Base-by-base conservation (phyloP, 495 filamentous ascomycete species). In the Haplographium delicatum region DNA sequence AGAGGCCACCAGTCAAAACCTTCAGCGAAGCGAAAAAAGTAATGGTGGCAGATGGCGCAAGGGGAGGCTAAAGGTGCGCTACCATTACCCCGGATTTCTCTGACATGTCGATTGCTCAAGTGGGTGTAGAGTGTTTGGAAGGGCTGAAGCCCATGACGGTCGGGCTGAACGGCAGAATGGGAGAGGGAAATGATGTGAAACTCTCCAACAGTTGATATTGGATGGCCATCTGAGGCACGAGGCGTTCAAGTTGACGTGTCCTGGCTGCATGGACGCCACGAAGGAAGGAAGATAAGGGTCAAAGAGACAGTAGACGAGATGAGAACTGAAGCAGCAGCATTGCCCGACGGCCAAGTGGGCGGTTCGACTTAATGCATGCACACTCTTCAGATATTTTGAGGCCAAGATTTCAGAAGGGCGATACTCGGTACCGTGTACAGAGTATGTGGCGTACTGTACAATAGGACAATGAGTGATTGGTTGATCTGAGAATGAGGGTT, bases 81-180 rank as follows among this genome's bases (percentile, higher is more conserved):
- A 42, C 43, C 42, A 18, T 39, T 57, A 57, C 54, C 54, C 54
- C 54, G 54, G 54, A 57, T 57, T 56, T 53, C 45, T 47, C 24
- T 57, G 54, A 57, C 54, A 57, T 22, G 37, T 47, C 22, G 31
- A 55, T 51, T 51, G 54, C 54, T 47, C 37, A 40, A 42, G 38
- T 23, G 16, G 28, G 41, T 25, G 30, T 42, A 28, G 26, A 19
- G 15, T 24, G 10, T 35, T 20, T 19, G 8, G 15, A 16, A 10
- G 40, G 4, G 15, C 10, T 43, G 40, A 6, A 23, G 40, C 10
- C 4, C 16, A 43, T 43, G 40, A 43, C 23, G 40, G n/a, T n/a
- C n/a, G 19, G 16, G 15, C 13, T 22, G 44, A 8, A 11, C 8
- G 35, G 26, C 6, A 28, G 43, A 22, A 24, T 13, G 20, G 2